These are phyloP conservation scores for Dispira simplex DNA, from an alignment of 192 early-diverging fungal species.

Conservation along the genomic window DNA sequence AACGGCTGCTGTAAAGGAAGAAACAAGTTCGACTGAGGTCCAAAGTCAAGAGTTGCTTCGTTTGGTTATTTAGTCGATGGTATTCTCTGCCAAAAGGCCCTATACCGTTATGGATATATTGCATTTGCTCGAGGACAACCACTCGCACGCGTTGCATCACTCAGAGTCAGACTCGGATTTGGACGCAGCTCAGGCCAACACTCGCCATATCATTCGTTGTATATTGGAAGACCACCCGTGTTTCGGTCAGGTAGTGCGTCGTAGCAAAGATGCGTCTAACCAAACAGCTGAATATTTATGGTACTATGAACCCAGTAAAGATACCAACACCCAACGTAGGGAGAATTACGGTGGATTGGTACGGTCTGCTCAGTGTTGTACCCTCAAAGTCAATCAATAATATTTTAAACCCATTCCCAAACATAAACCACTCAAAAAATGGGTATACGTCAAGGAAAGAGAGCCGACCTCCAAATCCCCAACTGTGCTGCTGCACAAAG, in stretches of 20 bases:
- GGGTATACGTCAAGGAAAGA: constrained; percentile 4
- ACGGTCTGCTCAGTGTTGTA: constrained; percentile 29
- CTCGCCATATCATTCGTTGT: constrained; percentile 13
- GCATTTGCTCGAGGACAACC: constrained; percentile 15
- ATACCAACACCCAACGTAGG: constrained; percentile 22
- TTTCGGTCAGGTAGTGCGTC: constrained; percentile 33
- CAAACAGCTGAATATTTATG: constrained; percentile 28
- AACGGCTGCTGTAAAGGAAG: neutral
- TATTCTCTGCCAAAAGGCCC: constrained; percentile 31
- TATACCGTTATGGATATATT: constrained; percentile 30
- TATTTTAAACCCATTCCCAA: constrained; percentile 35
- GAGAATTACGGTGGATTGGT: constrained; percentile 31
- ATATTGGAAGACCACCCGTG: constrained; percentile 24
- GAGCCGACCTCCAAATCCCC: too few relatives aligned
- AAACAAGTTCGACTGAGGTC: neutral
- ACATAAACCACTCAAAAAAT: constrained; percentile 13
- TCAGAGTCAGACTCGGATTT: too few relatives aligned
- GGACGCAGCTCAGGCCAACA: too few relatives aligned
- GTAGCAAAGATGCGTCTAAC: constrained; percentile 31
- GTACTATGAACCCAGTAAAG: constrained; percentile 30
- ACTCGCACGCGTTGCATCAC: neutral
- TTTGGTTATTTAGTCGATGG: constrained; percentile 27
- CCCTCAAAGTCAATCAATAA: constrained; percentile 34
- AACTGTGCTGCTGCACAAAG: too few relatives aligned
- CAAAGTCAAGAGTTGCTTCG: constrained; percentile 16